Evolutionary conservation across 2,329 filamentous ascomycete genomes (phyloP), one percentile per base, ranked within the genome.

Genomic region (Penicillium nordicum): DNA sequence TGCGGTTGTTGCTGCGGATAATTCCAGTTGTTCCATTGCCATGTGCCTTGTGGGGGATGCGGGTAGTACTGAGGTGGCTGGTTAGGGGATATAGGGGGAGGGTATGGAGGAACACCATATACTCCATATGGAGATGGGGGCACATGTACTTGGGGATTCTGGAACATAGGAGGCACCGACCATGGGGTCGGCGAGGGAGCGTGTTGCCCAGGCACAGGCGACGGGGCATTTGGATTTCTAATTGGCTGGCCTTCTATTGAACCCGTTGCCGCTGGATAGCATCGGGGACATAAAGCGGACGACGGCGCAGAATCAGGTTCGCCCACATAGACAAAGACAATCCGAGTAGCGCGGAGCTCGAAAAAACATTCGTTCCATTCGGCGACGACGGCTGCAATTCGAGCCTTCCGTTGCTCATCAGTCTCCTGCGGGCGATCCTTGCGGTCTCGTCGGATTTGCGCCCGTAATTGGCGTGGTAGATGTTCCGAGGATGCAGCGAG

Each of bases 331-430:
- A 67, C 61, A 65, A 68, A 72, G 8, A 66, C 60, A 34, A 78
- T 67, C 3, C 63, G 64, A 23, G 70, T 66, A 16, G 66, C 70
- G 41, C 76, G 72, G 9, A 68, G 71, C 14, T 65, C 66, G 46
- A 78, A 78, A 49, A 78, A 78, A 37, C 66, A 69, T 44, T 71
- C 63, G 56, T 78, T 78, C 76, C 76, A 78, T 60, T 78, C 76
- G 5, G 65, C 65, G 38, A 76, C 67, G 14, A 77, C 75, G 3
- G 74, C 71, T 10, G 69, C 55, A 32, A 78, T 72, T 18, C 74
- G 72, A 18, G 64, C 63, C 47, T 57, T 63, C n/a, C 76, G 71
- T 53, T 76, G 68, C 27, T 74, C 72, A 47, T 75, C 74, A 1
- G 73, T 72, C 57, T 78, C 74, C 49, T 77, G 74, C 3, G 73